A percentile compares a stretch with the other conserved stretches of the same genome.
phyloP scores from a whole-genome alignment of 352 stramenopile genomes.

The Phytophthora brassicae region DNA sequence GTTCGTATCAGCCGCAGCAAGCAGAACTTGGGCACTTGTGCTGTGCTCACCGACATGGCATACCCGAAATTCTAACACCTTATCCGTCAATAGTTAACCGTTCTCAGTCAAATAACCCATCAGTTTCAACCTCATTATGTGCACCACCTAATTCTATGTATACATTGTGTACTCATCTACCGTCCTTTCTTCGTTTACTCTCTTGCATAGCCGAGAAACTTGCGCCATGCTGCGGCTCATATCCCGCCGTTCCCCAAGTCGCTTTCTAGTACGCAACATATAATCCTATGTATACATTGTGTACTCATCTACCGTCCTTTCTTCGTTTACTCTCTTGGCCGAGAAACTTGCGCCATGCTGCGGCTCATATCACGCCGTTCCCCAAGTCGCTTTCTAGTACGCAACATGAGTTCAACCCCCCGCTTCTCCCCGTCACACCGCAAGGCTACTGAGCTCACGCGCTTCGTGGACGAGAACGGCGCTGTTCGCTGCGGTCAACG shows the following conservation, averaged over 20 bases:
- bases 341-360: no score
- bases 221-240: conserved; percentile 24
- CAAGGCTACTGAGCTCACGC: conserved; percentile 60
- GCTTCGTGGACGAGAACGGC: conserved; percentile 65
- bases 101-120: no score
- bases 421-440: conserved; percentile 14
- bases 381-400: not conserved
- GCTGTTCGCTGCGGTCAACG: conserved; percentile 64
- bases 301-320: not conserved
- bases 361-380: conserved; percentile 16
- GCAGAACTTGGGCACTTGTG: conserved; percentile 50
- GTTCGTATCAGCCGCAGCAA: conserved; percentile 89
- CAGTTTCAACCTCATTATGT: conserved; percentile 9
- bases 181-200: not conserved
- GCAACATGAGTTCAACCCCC: conserved; percentile 14
- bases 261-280: conserved; percentile 1
- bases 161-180: not conserved
- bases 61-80: conserved; percentile 46
- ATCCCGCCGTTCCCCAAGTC: conserved; percentile 4
- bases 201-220: no score
- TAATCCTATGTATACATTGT: not conserved
- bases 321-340: no score
- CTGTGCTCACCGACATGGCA: conserved; percentile 57
- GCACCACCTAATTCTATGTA: not conserved
- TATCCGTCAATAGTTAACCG: not conserved